A percentile compares a stretch with the other conserved stretches of the same genome.
Evolutionary conservation across 73 alveolate species (phyloP).

Genomic region (Paramecium sonneborni): DNA sequence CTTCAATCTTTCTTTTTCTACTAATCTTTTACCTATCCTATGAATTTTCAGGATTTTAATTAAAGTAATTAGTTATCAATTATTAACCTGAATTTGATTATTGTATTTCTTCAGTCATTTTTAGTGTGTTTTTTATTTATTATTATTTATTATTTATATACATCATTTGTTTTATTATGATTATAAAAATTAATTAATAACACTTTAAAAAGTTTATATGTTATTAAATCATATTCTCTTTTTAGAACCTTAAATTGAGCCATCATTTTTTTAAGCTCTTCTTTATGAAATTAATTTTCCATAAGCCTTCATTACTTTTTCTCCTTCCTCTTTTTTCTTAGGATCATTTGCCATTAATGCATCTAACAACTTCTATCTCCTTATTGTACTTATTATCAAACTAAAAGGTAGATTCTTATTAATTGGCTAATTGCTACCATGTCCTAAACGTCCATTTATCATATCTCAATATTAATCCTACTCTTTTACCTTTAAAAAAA

Average conservation of each 20-base stretch:
- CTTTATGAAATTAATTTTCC: constrained; percentile 44
- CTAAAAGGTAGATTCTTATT: constrained; percentile 63
- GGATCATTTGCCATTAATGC: constrained; percentile 63
- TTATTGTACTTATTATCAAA: constrained; percentile 58
- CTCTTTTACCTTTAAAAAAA: constrained; percentile 76
- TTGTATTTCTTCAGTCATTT: constrained; percentile 49
- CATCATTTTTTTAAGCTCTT: constrained; percentile 22
- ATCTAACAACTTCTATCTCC: constrained; percentile 66
- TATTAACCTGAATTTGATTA: background rate
- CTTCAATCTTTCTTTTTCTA: background rate
- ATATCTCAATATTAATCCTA: constrained; percentile 5
- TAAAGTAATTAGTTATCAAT: constrained; percentile 1
- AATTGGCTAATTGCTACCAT: constrained; percentile 62
- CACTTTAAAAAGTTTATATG: background rate
- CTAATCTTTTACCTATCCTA: background rate
- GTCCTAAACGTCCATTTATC: constrained; percentile 66
- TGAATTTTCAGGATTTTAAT: constrained; percentile 9
- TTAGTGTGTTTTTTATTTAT: constrained; percentile 16
- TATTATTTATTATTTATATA: background rate
- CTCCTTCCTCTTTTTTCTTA: constrained; percentile 66
- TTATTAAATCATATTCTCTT: background rate
- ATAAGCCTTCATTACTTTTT: constrained; percentile 67
- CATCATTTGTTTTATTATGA: background rate
- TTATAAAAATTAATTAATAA: background rate
- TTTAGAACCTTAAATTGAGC: constrained; percentile 31